Evolutionary conservation across 164 flowering plant species (phyloP).

Genomic region (Dillenia turbinata): DNA sequence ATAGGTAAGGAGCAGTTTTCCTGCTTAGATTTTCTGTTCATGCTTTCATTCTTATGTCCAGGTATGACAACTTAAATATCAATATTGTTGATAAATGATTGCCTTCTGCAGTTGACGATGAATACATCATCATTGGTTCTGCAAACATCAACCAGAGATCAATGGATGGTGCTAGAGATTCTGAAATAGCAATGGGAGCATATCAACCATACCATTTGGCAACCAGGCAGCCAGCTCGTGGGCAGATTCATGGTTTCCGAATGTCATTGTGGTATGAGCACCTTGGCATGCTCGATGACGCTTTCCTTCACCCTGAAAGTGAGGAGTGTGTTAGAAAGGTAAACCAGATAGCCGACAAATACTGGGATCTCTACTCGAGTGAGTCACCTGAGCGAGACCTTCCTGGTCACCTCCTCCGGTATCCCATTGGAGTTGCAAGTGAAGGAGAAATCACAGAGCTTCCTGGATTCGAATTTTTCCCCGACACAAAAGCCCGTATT

Average conservation of each 20-base stretch:
- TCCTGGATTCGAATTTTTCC: slow-evolving; percentile 18
- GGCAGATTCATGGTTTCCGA: slow-evolving; percentile 23
- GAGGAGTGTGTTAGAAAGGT: slow-evolving; percentile 12
- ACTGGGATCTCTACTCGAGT: slow-evolving; percentile 21
- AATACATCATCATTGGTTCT: slow-evolving; percentile 11
- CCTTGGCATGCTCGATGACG: slow-evolving; percentile 20
- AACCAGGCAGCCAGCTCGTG: slow-evolving; percentile 13
- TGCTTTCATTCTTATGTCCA: not conserved
- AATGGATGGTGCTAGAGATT: slow-evolving; percentile 18
- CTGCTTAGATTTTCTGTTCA: not conserved
- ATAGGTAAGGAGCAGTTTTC: slow-evolving; percentile 34
- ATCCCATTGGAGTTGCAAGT: slow-evolving; percentile 15
- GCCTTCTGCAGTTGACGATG: slow-evolving; percentile 12
- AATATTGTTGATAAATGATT: not conserved
- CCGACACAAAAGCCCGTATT: slow-evolving; percentile 16
- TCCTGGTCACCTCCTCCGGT: slow-evolving; percentile 18
- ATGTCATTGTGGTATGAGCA: slow-evolving; percentile 28
- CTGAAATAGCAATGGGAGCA: slow-evolving; percentile 21
- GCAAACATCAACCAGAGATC: too few relatives aligned
- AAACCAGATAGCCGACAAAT: slow-evolving; percentile 18
- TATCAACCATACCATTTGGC: slow-evolving; percentile 21
- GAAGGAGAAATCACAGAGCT: slow-evolving; percentile 12
- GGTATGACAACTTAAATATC: too few relatives aligned
- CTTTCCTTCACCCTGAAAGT: slow-evolving; percentile 12
- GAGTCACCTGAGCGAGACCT: slow-evolving; percentile 3